Percentiles rank a stretch among this genome's conserved stretches.
These are phyloP conservation scores for Teunomyces aglyptinius DNA, from an alignment of 805 yeast species.

Conservation along the genomic window DNA sequence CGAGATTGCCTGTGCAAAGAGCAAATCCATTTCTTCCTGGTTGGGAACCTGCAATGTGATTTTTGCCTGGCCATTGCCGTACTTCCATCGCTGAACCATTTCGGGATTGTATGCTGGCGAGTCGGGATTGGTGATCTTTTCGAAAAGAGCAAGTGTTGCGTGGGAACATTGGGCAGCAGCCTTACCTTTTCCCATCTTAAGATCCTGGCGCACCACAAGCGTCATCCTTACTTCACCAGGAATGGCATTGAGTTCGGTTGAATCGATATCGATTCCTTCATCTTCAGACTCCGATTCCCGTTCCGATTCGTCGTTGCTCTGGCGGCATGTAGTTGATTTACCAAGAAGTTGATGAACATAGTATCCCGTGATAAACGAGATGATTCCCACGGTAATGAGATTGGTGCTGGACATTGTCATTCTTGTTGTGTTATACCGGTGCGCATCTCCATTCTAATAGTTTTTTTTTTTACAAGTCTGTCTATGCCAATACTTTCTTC, in stretches of 20 bases:
- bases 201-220: constrained; percentile 79
- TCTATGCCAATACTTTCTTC: constrained; percentile 41
- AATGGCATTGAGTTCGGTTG: constrained; percentile 56
- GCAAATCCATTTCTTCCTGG: constrained; percentile 67
- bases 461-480: constrained; percentile 4
- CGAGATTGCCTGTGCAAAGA: constrained; percentile 79
- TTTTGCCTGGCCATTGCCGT: constrained; percentile 85
- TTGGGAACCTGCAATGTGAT: constrained; percentile 76
- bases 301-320: constrained; percentile 16
- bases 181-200: constrained; percentile 92
- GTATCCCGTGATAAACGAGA: constrained; percentile 39
- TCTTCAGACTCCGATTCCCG: constrained; percentile 46
- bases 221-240: constrained; percentile 88
- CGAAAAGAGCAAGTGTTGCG: constrained; percentile 91
- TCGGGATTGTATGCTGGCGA: constrained; percentile 58
- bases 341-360: constrained; percentile 20
- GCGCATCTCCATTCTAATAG: background rate
- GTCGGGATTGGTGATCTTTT: constrained; percentile 54
- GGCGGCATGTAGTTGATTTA: constrained; percentile 3
- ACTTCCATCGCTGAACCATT: constrained; percentile 72
- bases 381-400: constrained; percentile 30
- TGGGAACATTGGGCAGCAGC: constrained; percentile 97
- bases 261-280: constrained; percentile 55
- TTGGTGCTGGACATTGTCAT: constrained; percentile 15
- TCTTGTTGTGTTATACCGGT: background rate